Base-by-base conservation (phyloP, 129 eudicot genomes). In the Calendula officinalis region DNA sequence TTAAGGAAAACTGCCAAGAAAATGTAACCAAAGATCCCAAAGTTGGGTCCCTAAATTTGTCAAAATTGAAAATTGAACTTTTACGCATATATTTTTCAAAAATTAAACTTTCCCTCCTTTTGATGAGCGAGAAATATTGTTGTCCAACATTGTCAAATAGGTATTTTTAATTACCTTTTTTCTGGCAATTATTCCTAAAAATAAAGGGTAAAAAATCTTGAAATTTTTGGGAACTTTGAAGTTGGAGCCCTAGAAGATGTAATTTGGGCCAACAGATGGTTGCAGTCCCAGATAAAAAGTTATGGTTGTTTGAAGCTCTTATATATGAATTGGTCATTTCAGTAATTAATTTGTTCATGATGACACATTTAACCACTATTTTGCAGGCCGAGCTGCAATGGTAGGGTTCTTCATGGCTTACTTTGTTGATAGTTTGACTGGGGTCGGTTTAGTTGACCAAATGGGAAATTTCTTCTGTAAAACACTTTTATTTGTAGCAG, bases 391-490 rank as follows among this genome's bases (percentile, higher is more conserved):
- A 47, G 99, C 99, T 67, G 99, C 99, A 56, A 94, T 94, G 99
- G 64, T 94, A 3, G 99, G 99, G 33, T 94, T 94, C 97, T 94
- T 94, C 78, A 94, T 94, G 99, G 91, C 99, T 36, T 94, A 94
- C 67, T 81, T 94, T 65, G 97, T 94, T 54, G 99, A 94, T 74
- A 88, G 99, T 78, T 78, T 94, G 81, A 94, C 99, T 0, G 97
- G 99, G 38, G 92, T 94, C 4, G 99, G 99, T 32, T 86, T 94
- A 7, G 99, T 94, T 8, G 99, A 94, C 75, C 99, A 94, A 78
- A 94, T 88, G 99, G 84, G 90, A 72, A 94, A 94, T 79, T 94
- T 94, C 86, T 85, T 94, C 84, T 94, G 99, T 83, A 94, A 94
- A 82, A 94, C 97, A 13, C 86, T 94, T 60, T 62, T 94, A 35